A percentile compares a stretch with the other conserved stretches of the same genome.
Evolutionary conservation across 768 basidiomycete genomes (phyloP).

Genomic region (Amanita rimosa): DNA sequence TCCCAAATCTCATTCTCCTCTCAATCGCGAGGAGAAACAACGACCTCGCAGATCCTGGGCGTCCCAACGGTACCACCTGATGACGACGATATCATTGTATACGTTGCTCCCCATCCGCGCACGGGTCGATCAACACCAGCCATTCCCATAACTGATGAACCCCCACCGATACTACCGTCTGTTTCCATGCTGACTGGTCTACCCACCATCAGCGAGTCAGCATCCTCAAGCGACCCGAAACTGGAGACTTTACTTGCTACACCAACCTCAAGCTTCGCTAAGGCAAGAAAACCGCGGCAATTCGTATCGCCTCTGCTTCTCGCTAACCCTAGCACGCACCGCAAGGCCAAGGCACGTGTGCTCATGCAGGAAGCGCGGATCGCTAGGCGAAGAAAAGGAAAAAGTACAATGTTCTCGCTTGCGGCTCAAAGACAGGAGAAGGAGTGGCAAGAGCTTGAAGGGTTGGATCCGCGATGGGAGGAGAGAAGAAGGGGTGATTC

Average conservation of each 20-base stretch:
- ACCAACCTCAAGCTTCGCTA: neutral
- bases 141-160: conserved; percentile 1
- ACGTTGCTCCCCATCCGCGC: conserved; percentile 66
- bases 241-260: neutral
- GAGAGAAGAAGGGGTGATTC: conserved; percentile 51
- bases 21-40: conserved; percentile 7
- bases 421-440: conserved; percentile 48
- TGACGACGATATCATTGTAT: conserved; percentile 67
- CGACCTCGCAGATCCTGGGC: conserved; percentile 10
- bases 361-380: conserved; percentile 14
- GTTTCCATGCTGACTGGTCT: conserved; percentile 17
- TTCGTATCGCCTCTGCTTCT: conserved; percentile 6
- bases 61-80: conserved; percentile 16
- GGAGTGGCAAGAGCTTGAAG: conserved; percentile 28
- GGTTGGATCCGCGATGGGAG: conserved; percentile 27
- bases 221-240: neutral
- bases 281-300: conserved; percentile 2
- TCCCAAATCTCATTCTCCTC: conserved; percentile 11
- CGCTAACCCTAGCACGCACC: conserved; percentile 11
- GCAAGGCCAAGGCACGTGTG: conserved; percentile 16
- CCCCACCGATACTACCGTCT: conserved; percentile 6
- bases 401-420: conserved; percentile 26
- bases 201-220: neutral
- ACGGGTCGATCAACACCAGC: conserved; percentile 7
- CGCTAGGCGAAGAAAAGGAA: conserved; percentile 11